Evolutionary conservation across 1,284 basidiomycete species (phyloP).

Genomic region (Flammula alnicola): DNA sequence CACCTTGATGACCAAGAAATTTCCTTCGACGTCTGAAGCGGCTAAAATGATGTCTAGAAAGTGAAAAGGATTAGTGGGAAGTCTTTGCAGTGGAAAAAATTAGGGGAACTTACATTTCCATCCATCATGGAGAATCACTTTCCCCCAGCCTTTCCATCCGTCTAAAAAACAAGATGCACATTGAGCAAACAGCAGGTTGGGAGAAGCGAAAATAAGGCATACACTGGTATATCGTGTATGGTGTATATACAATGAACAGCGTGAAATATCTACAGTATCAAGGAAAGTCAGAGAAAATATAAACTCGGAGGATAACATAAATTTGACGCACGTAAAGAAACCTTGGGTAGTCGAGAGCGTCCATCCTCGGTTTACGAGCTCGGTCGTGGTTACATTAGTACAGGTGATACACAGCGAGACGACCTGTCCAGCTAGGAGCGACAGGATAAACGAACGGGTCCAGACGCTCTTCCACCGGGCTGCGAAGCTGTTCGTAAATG

Average conservation of each 20-base stretch:
- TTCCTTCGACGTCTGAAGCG: constrained; percentile 82
- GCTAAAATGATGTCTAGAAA: constrained; percentile 73
- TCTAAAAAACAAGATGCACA: constrained; percentile 46
- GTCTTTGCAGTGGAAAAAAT: not conserved
- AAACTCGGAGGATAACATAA: not conserved
- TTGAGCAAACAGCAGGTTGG: constrained; percentile 3
- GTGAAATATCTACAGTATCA: constrained; percentile 68
- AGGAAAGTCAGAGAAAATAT: constrained; percentile 3
- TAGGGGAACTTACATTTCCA: constrained; percentile 74
- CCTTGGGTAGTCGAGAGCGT: constrained; percentile 79
- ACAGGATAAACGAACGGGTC: constrained; percentile 72
- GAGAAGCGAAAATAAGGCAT: constrained; percentile 13
- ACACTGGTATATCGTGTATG: constrained; percentile 78
- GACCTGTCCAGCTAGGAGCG: constrained; percentile 77
- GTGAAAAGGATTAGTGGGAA: not conserved
- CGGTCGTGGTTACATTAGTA: constrained; percentile 83
- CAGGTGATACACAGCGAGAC: constrained; percentile 86
- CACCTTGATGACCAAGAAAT: constrained; percentile 82
- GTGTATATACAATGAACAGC: constrained; percentile 76
- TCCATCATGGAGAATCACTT: constrained; percentile 72
- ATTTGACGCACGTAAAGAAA: constrained; percentile 71
- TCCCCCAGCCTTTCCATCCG: constrained; percentile 78
- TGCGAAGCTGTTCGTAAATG: constrained; percentile 56
- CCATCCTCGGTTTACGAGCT: constrained; percentile 74
- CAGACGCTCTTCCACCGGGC: constrained; percentile 71